phyloP scores from a whole-genome alignment of 2,329 filamentous ascomycete genomes.

The Ceratocystis cacaofunesta region DNA sequence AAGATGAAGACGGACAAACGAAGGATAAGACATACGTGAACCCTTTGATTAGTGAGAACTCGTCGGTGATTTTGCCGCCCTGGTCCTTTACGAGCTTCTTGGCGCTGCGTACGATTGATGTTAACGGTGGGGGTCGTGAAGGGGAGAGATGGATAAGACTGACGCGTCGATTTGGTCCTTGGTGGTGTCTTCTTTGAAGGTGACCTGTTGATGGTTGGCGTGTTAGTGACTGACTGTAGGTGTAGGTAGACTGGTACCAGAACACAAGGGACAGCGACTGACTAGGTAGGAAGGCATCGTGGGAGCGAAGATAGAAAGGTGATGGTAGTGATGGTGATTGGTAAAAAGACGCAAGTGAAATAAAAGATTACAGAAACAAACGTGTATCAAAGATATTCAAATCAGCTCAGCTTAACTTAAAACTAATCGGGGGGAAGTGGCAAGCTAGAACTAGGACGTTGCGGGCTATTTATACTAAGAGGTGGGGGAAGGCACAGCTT shows the following conservation, averaged over 20 bases:
- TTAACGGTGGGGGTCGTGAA: not conserved
- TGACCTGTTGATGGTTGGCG: conserved; percentile 45
- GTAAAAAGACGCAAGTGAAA: not conserved
- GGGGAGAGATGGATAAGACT: conserved; percentile 20
- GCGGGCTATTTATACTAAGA: no score
- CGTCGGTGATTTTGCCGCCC: conserved; percentile 71
- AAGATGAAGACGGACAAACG: not conserved
- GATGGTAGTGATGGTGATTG: not conserved
- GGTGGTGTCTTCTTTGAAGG: conserved; percentile 57
- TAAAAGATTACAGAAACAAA: not conserved
- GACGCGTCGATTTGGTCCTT: conserved; percentile 53
- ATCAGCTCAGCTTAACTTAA: no score
- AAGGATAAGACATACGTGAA: conserved; percentile 56
- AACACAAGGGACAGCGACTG: conserved; percentile 19
- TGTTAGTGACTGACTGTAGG: not conserved
- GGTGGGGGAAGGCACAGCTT: not conserved
- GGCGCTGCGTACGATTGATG: conserved; percentile 35
- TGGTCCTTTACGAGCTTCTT: conserved; percentile 61
- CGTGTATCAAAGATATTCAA: no score
- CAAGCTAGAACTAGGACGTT: no score
- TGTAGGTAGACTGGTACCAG: conserved; percentile 17
- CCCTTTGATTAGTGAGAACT: conserved; percentile 78
- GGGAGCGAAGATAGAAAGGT: conserved; percentile 15
- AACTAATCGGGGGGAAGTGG: no score
- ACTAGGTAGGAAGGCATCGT: conserved; percentile 46